phyloP scores from a whole-genome alignment of 352 stramenopile genomes.

The Globisporangium nodosum region DNA sequence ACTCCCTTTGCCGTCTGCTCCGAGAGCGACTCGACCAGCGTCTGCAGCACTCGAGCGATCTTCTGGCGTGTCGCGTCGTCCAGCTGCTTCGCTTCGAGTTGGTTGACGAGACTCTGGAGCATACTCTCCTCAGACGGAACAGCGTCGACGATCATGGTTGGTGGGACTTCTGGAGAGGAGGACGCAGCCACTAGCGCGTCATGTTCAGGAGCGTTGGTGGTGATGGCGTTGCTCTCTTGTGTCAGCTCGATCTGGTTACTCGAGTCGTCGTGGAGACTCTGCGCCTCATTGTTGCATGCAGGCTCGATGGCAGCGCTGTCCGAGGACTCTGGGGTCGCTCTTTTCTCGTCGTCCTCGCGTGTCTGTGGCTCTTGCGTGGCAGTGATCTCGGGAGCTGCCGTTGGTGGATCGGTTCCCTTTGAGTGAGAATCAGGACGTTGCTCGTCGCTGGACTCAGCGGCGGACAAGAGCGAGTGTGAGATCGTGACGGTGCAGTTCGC shows the following conservation, averaged over 20 bases:
- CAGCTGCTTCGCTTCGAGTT: slow-evolving; percentile 10
- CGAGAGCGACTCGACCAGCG: slow-evolving; percentile 20
- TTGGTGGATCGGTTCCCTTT: not conserved
- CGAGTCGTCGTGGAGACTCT: not conserved
- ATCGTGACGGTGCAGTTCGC: slow-evolving; percentile 6
- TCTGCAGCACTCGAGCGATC: slow-evolving; percentile 19
- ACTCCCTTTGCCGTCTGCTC: slow-evolving; percentile 9
- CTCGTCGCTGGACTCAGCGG: not conserved
- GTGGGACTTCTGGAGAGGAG: not conserved
- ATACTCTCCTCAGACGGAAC: not conserved
- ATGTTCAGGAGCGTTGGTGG: too few species aligned
- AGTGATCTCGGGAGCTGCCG: not conserved
- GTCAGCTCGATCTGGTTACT: not conserved
- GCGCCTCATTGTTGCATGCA: not conserved
- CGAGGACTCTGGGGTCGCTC: not conserved
- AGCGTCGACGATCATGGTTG: not conserved
- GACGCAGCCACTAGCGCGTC: not conserved
- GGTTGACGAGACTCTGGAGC: slow-evolving; percentile 22
- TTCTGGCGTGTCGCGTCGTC: slow-evolving; percentile 21
- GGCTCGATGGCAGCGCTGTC: not conserved
- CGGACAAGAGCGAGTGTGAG: not conserved
- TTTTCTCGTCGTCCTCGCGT: not conserved
- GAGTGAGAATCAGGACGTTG: not conserved
- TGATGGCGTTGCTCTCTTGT: not conserved
- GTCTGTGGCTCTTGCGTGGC: not conserved